phyloP scores from a whole-genome alignment of 768 basidiomycete genomes.

The Boletus patriciae region DNA sequence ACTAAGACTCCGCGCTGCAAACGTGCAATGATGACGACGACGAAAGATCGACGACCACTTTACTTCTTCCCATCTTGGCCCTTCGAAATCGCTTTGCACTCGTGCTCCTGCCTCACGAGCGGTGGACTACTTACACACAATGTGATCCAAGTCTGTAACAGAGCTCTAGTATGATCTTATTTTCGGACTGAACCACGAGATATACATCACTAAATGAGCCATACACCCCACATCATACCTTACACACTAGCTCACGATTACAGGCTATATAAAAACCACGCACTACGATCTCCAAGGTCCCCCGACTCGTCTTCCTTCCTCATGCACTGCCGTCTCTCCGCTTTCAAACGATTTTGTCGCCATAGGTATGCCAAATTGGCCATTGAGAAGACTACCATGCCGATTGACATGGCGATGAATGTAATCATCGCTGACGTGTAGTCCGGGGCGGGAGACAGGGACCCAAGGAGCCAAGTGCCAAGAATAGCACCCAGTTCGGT shows the following conservation, averaged over 20 bases:
- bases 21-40: too few species aligned
- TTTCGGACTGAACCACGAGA: too few species aligned
- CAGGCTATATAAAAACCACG: constrained; percentile 54
- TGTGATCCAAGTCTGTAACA: too few species aligned
- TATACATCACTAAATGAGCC: too few species aligned
- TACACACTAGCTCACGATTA: constrained; percentile 16
- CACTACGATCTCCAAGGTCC: constrained; percentile 49
- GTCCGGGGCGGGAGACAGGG: constrained; percentile 47
- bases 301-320: constrained; percentile 38
- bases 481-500: constrained; percentile 60
- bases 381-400: constrained; percentile 38
- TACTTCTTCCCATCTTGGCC: too few species aligned
- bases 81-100: too few species aligned
- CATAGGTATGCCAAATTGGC: constrained; percentile 43
- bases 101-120: too few species aligned
- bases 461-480: constrained; percentile 57
- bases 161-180: too few species aligned
- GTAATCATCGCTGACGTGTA: constrained; percentile 48
- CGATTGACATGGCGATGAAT: constrained; percentile 37
- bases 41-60: too few species aligned
- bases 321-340: constrained; percentile 32
- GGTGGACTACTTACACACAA: too few species aligned
- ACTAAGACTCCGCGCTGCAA: too few species aligned
- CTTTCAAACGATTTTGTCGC: constrained; percentile 48
- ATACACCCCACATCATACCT: not conserved